These are phyloP conservation scores for Mycena belliarum DNA, from an alignment of 768 basidiomycete genomes.

Conservation along the genomic window DNA sequence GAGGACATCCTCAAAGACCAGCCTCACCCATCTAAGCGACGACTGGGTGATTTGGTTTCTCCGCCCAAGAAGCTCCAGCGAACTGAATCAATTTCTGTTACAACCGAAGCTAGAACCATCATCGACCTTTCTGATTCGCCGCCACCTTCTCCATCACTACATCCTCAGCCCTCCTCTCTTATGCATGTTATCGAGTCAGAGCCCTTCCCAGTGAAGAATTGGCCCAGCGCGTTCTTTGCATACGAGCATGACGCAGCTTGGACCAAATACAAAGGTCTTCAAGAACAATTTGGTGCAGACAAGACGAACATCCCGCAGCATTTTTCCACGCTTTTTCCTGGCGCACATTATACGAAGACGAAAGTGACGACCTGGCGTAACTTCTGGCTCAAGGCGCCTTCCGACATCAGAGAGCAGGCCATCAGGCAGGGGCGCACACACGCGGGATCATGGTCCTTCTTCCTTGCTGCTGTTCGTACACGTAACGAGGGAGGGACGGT, in stretches of 20 bases:
- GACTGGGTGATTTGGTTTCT: not conserved
- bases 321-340: not conserved
- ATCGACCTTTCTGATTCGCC: not conserved
- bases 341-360: not conserved
- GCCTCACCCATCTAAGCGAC: not conserved
- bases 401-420: not conserved
- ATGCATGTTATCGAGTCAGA: not conserved
- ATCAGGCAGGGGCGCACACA: not conserved
- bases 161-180: not conserved
- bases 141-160: not conserved
- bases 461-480: not conserved
- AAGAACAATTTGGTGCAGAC: not conserved
- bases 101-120: not conserved
- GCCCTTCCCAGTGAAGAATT: not conserved
- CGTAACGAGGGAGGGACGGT: not conserved
- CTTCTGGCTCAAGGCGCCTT: not conserved
- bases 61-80: not conserved
- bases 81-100: not conserved
- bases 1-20: not conserved
- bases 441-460: not conserved
- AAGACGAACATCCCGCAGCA: not conserved
- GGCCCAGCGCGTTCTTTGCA: not conserved
- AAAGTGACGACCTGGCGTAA: not conserved
- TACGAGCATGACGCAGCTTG: not conserved
- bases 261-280: not conserved